Evolutionary conservation across 2,329 filamentous ascomycete species (phyloP), one percentile per base, ranked within the genome.

Genomic region (Cercospora zeina): DNA sequence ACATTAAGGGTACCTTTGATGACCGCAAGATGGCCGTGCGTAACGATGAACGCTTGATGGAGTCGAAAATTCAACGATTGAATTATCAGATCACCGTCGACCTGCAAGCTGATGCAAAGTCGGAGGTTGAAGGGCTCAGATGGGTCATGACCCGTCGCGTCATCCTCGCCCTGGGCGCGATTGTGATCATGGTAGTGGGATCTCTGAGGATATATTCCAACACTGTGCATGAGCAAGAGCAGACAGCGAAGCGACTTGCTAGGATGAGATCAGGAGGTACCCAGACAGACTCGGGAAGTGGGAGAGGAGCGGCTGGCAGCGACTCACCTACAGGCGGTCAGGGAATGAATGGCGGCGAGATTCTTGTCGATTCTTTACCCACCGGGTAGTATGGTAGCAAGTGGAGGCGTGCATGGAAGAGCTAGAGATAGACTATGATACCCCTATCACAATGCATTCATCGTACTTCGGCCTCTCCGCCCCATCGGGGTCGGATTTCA

Each of bases 21-120:
- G 93, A 99, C 74, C 86, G 96, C 47, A 95, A 93, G 75, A 96
- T 97, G 90, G 85, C 87, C 1, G 92, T 96, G 1, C 82, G 92
- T 59, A 90, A 93, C 76, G 90, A 97, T 75, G 92, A 97, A 77
- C 88, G 92, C 73, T 83, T 83, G 6, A 89, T 90, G 72, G 93
- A 97, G 73, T 90, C 89, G 55, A 88, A 88, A 70, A 88, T 91
- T 65, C 93, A 97, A 81, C 89, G 96, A 79, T 83, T 97, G 69
- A 96, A 93, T 77, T 96, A 97, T 78, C 95, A 96, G 75, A 97
- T 99, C 75, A 96, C 90, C 21, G 91, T 96, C 33, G 83, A 86
- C 42, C 83, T 99, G 47, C 96, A 91, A 75, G 95, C 91, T 65
- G 95, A 97, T 75, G 87, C 89, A 53, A 93, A 93, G 74, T 93